A percentile compares a stretch with the other conserved stretches of the same genome.
These are phyloP conservation scores for Triticum timopheevii DNA, from an alignment of 176 grass and related monocot species.

Conservation along the genomic window DNA sequence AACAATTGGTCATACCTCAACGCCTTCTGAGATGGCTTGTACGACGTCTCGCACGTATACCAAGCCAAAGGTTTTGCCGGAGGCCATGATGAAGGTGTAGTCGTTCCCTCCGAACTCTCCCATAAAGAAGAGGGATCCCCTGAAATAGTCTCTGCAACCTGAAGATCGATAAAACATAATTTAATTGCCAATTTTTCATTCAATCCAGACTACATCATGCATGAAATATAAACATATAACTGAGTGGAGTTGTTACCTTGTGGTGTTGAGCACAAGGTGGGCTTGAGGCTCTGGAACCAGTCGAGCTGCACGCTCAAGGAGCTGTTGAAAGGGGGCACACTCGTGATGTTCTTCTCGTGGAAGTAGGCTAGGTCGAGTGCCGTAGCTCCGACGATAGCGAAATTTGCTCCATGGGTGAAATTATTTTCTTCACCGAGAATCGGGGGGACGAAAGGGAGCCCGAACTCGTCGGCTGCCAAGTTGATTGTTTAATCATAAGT, in stretches of 20 bases:
- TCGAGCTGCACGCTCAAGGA: slow-evolving; percentile 40
- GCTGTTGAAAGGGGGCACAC: slow-evolving; percentile 13
- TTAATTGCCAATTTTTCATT: neutral
- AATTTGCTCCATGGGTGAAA: slow-evolving; percentile 28
- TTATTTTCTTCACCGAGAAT: neutral
- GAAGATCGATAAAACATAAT: neutral
- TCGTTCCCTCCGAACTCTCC: slow-evolving; percentile 25
- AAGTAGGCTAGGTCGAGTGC: slow-evolving; percentile 32
- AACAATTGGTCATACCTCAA: neutral
- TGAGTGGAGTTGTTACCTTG: neutral
- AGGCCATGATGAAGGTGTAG: neutral
- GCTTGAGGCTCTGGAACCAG: slow-evolving; percentile 44
- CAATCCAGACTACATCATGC: neutral
- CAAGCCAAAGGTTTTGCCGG: neutral
- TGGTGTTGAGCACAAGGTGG: slow-evolving; percentile 36
- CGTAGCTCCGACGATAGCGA: slow-evolving; percentile 27
- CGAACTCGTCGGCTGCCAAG: neutral
- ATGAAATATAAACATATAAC: too few species aligned
- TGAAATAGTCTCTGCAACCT: slow-evolving; percentile 30
- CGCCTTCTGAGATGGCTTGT: neutral
- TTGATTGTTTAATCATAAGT: too few species aligned
- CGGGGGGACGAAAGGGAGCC: too few species aligned
- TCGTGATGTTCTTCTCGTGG: neutral
- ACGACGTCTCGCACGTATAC: neutral
- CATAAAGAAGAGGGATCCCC: slow-evolving; percentile 27